These are phyloP conservation scores for Clavaria fumosa DNA, from an alignment of 768 basidiomycete species.

Conservation along the genomic window DNA sequence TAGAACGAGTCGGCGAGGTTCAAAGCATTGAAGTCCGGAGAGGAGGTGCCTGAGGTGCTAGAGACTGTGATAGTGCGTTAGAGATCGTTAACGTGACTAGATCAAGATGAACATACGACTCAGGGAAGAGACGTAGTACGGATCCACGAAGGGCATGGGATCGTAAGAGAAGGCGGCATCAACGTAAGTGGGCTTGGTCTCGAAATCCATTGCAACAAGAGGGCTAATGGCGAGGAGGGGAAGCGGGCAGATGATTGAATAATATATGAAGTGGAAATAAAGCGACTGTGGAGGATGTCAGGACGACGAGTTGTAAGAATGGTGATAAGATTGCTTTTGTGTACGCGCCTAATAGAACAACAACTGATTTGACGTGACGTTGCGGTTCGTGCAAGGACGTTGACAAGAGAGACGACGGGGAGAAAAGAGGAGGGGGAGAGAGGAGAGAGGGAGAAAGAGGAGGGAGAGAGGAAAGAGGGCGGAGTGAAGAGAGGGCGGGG, in stretches of 20 bases:
- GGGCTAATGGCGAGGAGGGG: slow-evolving; percentile 20
- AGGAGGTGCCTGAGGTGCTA: slow-evolving; percentile 33
- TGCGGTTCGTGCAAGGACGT: too few relatives aligned
- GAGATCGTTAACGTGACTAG: slow-evolving; percentile 7
- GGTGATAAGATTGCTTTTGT: slow-evolving; percentile 19
- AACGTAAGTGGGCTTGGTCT: slow-evolving; percentile 33
- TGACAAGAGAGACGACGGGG: too few relatives aligned
- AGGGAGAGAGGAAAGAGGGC: slow-evolving; percentile 11
- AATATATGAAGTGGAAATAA: slow-evolving; percentile 17
- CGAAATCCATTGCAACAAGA: slow-evolving; percentile 32
- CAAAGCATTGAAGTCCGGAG: slow-evolving; percentile 48
- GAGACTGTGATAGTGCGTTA: slow-evolving; percentile 27
- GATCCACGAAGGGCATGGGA: slow-evolving; percentile 32
- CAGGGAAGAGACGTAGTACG: slow-evolving; percentile 39
- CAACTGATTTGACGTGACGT: too few relatives aligned
- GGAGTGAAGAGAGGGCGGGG: slow-evolving; percentile 13
- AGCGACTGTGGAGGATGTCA: slow-evolving; percentile 15
- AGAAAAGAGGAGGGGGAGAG: too few relatives aligned
- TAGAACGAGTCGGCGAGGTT: slow-evolving; percentile 43
- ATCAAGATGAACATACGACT: slow-evolving; percentile 32
- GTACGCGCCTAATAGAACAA: slow-evolving; percentile 22
- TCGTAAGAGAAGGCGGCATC: slow-evolving; percentile 30
- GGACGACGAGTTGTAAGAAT: slow-evolving; percentile 16
- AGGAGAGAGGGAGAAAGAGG: slow-evolving; percentile 9
- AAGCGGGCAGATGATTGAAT: slow-evolving; percentile 20